Evolutionary conservation across 768 basidiomycete genomes (phyloP), one percentile per base, ranked within the genome.

Genomic region (Rhizopogon salebrosus): DNA sequence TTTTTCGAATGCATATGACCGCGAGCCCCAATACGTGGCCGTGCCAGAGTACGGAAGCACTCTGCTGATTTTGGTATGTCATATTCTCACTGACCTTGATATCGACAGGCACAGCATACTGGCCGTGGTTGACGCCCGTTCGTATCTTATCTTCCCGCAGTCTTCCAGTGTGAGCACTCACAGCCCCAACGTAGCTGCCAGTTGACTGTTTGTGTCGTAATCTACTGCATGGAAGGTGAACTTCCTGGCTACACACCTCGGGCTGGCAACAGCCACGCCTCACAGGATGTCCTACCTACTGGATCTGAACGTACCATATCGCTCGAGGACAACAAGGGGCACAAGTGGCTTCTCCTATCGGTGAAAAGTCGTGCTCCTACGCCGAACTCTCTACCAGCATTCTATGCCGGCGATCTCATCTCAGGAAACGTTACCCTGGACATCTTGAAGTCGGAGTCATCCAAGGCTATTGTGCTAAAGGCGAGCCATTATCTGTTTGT

Each of bases 371-470:
- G 79, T 29, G 66, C 73, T 23, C 62, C 67, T 5, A 65, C 56
- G 3, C 48, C 75, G 0, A 57, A 70, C 18, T 71, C 69, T 10
- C 64, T 74, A 23, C 82, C 80, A 18, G 60, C 72, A 24, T 81
- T 78, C 57, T 61, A 72, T 42, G 71, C 78, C 54, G 75, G 72
- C 9, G 80, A 85, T 59, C 53, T 59, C 13, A 69, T 86, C 49
- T 60, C 73, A 1, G 83, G 84, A 22, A 63, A 65, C 8, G 79
- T 83, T 2, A 75, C 78, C 57, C 59, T 83, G 26, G 74, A 80
- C 48, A 65, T 80, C 31, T 69, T 73, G 54, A 79, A 78, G 58
- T 64, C 75, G 14, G 78, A 81, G 51, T 73, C 69, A 11, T 63
- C 77, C 46, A 80, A 82, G 61, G 70, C 67, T 26, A 69, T 85